These are phyloP conservation scores for Fusarium fracticaudum DNA, from an alignment of 2,329 filamentous ascomycete genomes.

Conservation along the genomic window DNA sequence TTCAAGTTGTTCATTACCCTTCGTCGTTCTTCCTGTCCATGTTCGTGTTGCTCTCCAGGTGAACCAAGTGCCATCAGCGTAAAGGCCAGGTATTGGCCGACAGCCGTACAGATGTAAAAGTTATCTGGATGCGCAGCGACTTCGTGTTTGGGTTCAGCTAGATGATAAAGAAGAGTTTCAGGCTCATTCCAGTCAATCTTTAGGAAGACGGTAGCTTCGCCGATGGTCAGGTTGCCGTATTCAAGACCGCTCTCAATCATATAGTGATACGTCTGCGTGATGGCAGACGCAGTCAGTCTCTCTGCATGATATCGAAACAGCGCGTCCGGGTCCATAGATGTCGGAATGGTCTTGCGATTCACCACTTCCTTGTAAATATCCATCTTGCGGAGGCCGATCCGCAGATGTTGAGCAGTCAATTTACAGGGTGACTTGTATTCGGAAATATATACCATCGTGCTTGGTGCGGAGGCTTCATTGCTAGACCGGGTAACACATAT, in stretches of 20 bases:
- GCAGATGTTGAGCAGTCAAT: constrained; percentile 53
- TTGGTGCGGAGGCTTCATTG: background rate
- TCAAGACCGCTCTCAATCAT: constrained; percentile 58
- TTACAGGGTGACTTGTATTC: constrained; percentile 61
- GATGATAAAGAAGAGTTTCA: background rate
- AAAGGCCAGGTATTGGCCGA: background rate
- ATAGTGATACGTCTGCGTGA: constrained; percentile 60
- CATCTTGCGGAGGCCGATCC: constrained; percentile 52
- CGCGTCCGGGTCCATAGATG: constrained; percentile 40
- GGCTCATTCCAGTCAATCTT: constrained; percentile 14
- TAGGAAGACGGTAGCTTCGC: background rate
- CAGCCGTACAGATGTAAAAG: background rate
- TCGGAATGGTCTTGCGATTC: constrained; percentile 39
- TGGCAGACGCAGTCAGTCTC: constrained; percentile 51
- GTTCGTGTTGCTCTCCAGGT: background rate
- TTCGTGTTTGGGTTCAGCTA: background rate
- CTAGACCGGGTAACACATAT: constrained; percentile 39
- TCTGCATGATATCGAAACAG: constrained; percentile 49
- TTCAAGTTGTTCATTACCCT: background rate
- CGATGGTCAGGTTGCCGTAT: constrained; percentile 50
- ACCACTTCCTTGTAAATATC: constrained; percentile 52
- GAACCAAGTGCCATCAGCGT: background rate
- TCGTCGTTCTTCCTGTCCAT: background rate
- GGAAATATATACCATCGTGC: constrained; percentile 44
- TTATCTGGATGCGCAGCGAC: too few relatives aligned